Base-by-base conservation (phyloP, 2,329 filamentous ascomycete genomes). In the Exutisphaerella laricina region DNA sequence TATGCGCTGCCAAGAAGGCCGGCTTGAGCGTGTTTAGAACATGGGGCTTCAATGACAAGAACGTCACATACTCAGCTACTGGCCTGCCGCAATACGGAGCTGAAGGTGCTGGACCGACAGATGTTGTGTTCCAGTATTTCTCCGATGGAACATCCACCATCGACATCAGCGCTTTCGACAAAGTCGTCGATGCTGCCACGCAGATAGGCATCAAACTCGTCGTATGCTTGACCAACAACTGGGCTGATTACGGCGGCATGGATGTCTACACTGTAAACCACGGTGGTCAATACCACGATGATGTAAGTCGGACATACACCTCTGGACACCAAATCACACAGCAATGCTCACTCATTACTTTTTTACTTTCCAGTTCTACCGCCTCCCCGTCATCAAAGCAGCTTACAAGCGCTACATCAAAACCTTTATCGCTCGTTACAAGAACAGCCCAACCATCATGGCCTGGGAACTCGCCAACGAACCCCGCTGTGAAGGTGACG, bases 381-480 rank as follows among this genome's bases (percentile, higher is more conserved):
- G 39, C 40, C 21, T 44, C 6, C 46, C 49, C 1, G 34, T 21
- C 8, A 49, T 69, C 71, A 13, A 66, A 68, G 31, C 62, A 69
- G 13, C 42, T n/a, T 85, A 84, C 60, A 78, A 77, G 53, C 69
- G 66, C 31, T 85, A 84, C 58, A 71, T 84, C 54, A 66, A 73
- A 32, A 66, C 69, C 0, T 70, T 84, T 7, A 72, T 85, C 3
- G 73, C 65, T 16, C 69, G 80, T 9, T 84, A 82, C 65, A 73
- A 69, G 36, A 66, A 71, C 48, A 81, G 76, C 0, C 65, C 75
- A 0, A 73, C 80, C 0, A 72, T 85, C 39, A 76, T 84, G 50
- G 78, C 79, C 0, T 85, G 81, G 81, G 80, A 85, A 55, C 66
- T 85, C 3, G 77, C 71, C 13, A 40, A 40, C 17, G 38, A 40